Percentiles rank a stretch among this genome's conserved stretches.
phyloP scores from a whole-genome alignment of 768 basidiomycete species.

The Auricularia auricula-judae region DNA sequence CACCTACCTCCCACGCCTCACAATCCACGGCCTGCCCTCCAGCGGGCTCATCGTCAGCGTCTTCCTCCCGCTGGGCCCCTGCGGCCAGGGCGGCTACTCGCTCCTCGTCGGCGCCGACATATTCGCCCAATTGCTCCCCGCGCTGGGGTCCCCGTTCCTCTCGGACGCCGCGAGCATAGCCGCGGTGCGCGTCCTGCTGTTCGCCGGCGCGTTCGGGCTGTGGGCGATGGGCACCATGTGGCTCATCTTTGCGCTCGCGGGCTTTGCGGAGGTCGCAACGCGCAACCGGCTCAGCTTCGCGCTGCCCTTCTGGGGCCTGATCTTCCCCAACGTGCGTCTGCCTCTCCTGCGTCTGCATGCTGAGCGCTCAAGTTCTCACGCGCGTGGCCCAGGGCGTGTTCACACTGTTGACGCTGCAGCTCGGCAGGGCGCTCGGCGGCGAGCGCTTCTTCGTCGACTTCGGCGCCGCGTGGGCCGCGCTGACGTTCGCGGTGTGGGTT shows the following conservation, averaged over 20 bases:
- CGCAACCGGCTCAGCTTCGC: constrained; percentile 37
- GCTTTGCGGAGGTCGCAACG: constrained; percentile 31
- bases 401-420: constrained; percentile 44
- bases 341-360: background rate
- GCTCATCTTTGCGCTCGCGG: constrained; percentile 45
- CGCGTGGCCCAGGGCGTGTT: constrained; percentile 31
- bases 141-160: constrained; percentile 1
- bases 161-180: constrained; percentile 22
- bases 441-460: constrained; percentile 42
- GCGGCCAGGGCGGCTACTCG: constrained; percentile 54
- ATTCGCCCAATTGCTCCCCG: constrained; percentile 27
- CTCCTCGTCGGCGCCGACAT: constrained; percentile 45
- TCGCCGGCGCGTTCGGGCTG: constrained; percentile 31
- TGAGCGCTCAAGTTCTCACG: background rate
- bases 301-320: constrained; percentile 53
- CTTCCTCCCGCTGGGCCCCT: constrained; percentile 68
- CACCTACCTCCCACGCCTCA: constrained; percentile 48
- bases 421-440: constrained; percentile 36
- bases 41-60: constrained; percentile 40
- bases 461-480: constrained; percentile 37
- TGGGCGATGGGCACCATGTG: constrained; percentile 60
- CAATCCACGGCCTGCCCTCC: constrained; percentile 42
- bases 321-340: constrained; percentile 57
- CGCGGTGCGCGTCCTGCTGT: constrained; percentile 33
- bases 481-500: constrained; percentile 5